Percentiles rank a stretch among this genome's conserved stretches.
These are phyloP conservation scores for Penicillium capsulatum DNA, from an alignment of 2,329 filamentous ascomycete species.

Conservation along the genomic window DNA sequence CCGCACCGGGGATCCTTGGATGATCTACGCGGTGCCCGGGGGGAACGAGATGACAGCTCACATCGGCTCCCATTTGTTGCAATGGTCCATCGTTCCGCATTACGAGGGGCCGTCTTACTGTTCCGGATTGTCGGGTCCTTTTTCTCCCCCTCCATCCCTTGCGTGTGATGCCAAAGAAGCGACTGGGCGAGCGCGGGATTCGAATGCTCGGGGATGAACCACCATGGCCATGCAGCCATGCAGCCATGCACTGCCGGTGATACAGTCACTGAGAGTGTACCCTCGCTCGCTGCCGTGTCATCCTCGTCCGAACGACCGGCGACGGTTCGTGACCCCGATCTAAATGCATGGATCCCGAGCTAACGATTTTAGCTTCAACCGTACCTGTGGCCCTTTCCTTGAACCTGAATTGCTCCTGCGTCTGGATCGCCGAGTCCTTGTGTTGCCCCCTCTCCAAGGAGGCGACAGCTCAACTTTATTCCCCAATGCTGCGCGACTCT, in stretches of 20 bases:
- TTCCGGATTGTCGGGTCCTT: no score
- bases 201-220: not conserved
- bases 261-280: conserved; percentile 10
- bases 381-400: conserved; percentile 14
- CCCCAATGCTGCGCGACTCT: conserved; percentile 4
- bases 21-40: conserved; percentile 12
- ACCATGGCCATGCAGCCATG: no score
- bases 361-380: conserved; percentile 20
- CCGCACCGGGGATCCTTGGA: conserved; percentile 15
- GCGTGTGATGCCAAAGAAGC: conserved; percentile 3
- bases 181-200: not conserved
- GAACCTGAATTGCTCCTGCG: conserved; percentile 15
- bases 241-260: conserved; percentile 9
- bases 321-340: no score
- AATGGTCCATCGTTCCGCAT: no score
- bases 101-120: not conserved
- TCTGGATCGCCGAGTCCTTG: conserved; percentile 12
- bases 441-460: conserved; percentile 9
- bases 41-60: conserved; percentile 18
- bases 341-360: not conserved
- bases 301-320: conserved; percentile 9
- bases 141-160: conserved; percentile 11
- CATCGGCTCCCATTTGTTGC: no score
- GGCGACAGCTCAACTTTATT: conserved; percentile 19
- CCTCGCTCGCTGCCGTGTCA: conserved; percentile 23